Conservation (phyloP, 2,329 filamentous ascomycete genomes). For the Alternaria viburni region DNA sequence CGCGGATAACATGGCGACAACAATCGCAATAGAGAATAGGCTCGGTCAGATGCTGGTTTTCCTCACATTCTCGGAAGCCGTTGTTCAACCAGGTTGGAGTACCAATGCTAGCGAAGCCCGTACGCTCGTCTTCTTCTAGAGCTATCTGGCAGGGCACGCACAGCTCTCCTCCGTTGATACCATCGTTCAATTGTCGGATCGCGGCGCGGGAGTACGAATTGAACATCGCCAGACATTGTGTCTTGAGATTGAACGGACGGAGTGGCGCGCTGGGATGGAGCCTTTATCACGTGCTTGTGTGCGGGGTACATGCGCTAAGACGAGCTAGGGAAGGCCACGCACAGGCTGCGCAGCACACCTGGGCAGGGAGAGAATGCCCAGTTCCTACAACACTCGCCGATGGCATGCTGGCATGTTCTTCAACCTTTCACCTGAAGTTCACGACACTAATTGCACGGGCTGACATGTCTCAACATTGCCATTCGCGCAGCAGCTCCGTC, state of each 20-base stretch:
- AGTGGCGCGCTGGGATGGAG: not conserved
- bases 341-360: no score
- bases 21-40: slow-evolving; percentile 4
- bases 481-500: no score
- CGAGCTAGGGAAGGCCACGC: not conserved
- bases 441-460: not conserved
- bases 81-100: not conserved
- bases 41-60: not conserved
- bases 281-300: not conserved
- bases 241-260: no score
- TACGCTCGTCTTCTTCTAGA: slow-evolving; percentile 1
- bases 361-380: no score
- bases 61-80: not conserved
- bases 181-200: not conserved
- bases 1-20: slow-evolving; percentile 1
- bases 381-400: no score
- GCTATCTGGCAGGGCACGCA: slow-evolving; percentile 6
- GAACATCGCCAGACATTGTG: not conserved
- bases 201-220: not conserved
- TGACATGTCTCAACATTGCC: no score
- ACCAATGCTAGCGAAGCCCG: slow-evolving; percentile 1
- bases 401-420: no score
- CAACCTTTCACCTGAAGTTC: no score
- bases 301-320: not conserved
- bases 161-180: slow-evolving; percentile 1